Conservation (phyloP, 352 stramenopile genomes). For the Peronospora belbahrii region DNA sequence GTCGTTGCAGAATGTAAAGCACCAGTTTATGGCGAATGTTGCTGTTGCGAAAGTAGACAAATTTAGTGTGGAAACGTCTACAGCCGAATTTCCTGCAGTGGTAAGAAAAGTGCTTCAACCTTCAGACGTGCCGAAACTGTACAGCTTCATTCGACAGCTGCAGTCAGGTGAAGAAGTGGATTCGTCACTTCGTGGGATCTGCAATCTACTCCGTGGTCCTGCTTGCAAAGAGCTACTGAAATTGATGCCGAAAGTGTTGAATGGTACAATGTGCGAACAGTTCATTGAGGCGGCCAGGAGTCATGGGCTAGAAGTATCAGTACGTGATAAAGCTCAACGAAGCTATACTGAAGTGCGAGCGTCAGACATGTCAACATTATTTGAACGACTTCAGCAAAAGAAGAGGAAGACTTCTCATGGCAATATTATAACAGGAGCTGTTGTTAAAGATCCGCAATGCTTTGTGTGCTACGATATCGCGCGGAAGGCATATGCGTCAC, state of each 20-base stretch:
- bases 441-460: conserved; percentile 75
- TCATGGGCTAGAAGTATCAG: conserved; percentile 29
- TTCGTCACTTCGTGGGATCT: conserved; percentile 36
- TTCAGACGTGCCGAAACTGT: conserved; percentile 43
- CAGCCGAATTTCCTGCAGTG: conserved; percentile 40
- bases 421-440: conserved; percentile 28
- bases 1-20: conserved; percentile 29
- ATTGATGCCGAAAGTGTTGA: conserved; percentile 61
- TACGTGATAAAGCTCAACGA: conserved; percentile 1
- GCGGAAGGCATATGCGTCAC: conserved; percentile 61
- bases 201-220: conserved; percentile 36
- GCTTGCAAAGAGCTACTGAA: conserved; percentile 44
- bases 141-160: conserved; percentile 53
- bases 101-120: conserved; percentile 44
- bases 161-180: conserved; percentile 36
- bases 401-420: conserved; percentile 39
- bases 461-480: conserved; percentile 81
- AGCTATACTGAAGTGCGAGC: conserved; percentile 1
- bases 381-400: conserved; percentile 61
- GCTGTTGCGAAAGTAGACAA: conserved; percentile 2
- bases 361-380: conserved; percentile 39
- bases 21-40: conserved; percentile 17
- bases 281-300: conserved; percentile 40
- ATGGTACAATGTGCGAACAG: conserved; percentile 26
- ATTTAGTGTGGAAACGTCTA: conserved; percentile 15